Percentiles rank a stretch among this genome's conserved stretches.
Conservation (phyloP, 768 basidiomycete species). For the Lactarius evosmus region DNA sequence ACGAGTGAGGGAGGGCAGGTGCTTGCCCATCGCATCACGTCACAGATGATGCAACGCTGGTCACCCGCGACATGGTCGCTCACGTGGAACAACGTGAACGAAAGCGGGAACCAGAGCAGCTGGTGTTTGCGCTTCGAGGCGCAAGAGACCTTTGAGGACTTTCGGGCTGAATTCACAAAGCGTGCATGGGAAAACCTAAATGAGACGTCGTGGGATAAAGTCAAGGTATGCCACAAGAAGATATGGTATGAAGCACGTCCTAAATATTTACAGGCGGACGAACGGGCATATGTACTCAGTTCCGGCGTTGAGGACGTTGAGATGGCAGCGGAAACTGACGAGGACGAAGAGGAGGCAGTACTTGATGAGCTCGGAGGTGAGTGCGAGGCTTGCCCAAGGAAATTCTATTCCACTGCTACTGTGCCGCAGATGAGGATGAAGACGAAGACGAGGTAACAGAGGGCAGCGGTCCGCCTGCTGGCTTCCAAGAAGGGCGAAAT, state of each 20-base stretch:
- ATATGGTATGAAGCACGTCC: background rate
- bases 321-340: constrained; percentile 74
- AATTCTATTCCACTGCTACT: background rate
- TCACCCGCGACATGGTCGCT: constrained; percentile 62
- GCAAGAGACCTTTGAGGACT: constrained; percentile 52
- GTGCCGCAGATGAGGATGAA: constrained; percentile 19
- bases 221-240: constrained; percentile 53
- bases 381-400: constrained; percentile 26
- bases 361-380: constrained; percentile 65
- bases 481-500: constrained; percentile 64
- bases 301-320: constrained; percentile 80
- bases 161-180: constrained; percentile 62
- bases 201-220: constrained; percentile 69
- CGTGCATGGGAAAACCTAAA: constrained; percentile 82
- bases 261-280: constrained; percentile 57
- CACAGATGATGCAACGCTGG: constrained; percentile 72
- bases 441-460: constrained; percentile 29
- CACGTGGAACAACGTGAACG: constrained; percentile 80
- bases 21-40: constrained; percentile 59
- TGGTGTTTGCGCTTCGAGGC: constrained; percentile 78
- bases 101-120: constrained; percentile 55
- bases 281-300: constrained; percentile 78
- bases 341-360: constrained; percentile 74
- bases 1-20: constrained; percentile 47
- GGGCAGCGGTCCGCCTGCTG: constrained; percentile 25